Base-by-base conservation (phyloP, 176 grass and related monocot species). In the Oryza glaberrima region DNA sequence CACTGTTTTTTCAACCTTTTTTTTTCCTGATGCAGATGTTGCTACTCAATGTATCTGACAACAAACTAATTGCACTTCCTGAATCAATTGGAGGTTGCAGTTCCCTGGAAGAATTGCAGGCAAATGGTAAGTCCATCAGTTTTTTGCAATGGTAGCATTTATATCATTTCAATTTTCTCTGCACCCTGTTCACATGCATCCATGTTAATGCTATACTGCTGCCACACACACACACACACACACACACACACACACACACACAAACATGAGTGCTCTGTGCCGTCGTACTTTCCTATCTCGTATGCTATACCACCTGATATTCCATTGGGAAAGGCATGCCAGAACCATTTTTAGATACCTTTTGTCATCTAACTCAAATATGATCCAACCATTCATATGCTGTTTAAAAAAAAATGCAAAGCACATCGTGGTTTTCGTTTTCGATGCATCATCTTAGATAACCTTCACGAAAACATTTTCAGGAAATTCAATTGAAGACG, bases 101-200 rank as follows among this genome's bases (percentile, higher is more conserved):
- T 81, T 90, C 93, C 70, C 90, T 98, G 67, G 96, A 98, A 90
- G 93, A 98, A 88, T 83, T 98, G 54, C 96, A 96, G 38, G 96
- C 93, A 65, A 94, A 90, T 89, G 96, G 96, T 96, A 94, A 51
- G 48, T 61, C 36, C 5, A 34, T 44, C 74, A 12, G 13, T 67
- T 87, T 15, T 75, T 70, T 52, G 41, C 80, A 60, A 63, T 61
- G 52, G 46, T 38, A 69, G 13, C 51, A 61, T 36, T 36, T 10
- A 80, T 80, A 9, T 35, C n/a, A 61, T 84, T 47, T 75, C 34
- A 65, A 4, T 80, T 44, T 54, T 68, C 10, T 14, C 40, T 20
- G 40, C 60, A 54, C 9, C 8, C 1, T 19, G 35, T 73, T 43
- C 14, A 38, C 16, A 51, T 77, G 34, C 58, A 78, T 28, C 43